Evolutionary conservation across 306 rosid species (phyloP), one percentile per base, ranked within the genome.

Genomic region (Hippophae tibetana): DNA sequence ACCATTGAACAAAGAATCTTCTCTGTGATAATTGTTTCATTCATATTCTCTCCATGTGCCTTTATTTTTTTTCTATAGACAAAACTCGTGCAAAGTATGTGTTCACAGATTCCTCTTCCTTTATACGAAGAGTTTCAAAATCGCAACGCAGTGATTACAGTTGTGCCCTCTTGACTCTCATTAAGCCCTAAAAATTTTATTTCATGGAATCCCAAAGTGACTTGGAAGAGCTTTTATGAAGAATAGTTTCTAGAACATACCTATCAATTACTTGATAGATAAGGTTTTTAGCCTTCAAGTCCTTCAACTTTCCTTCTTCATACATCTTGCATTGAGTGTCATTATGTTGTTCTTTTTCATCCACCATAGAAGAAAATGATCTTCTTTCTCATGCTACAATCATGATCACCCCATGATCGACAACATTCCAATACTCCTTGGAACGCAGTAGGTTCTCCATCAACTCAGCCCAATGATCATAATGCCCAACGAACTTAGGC

Each of bases 1-100:
- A 58, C 40, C 61, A 38, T 57, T 42, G 48, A 57, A n/a, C 61
- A 8, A 7, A 57, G 48, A 5, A 57, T 57, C 48, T 57, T 57
- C 43, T 57, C n/a, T 13, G 13, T 42, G 47, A 57, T 13, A 0
- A 18, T 27, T 9, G 40, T 3, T 1, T 58, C 9, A 43, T 41
- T 58, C 50, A 58, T 58, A 58, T 58, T 10, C 50, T 58, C 41
- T 1, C 48, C 61, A 57, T 57, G 61, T n/a, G 61, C 61, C 5
- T 57, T 57, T 13, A 57, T 57, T 42, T 52, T 52, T 6, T 52
- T 27, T 38, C 56, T 52, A 52, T 52, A 13, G 56, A 52, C 12
- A 55, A 25, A 55, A 55, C 43, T 26, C 43, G 44, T 26, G 18
- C 18, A 18, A 18, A 18, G 18, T 18, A 18, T 18, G 18, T 18